Evolutionary conservation across 2,329 filamentous ascomycete species (phyloP).

Genomic region (Coniochaeta pulveracea): DNA sequence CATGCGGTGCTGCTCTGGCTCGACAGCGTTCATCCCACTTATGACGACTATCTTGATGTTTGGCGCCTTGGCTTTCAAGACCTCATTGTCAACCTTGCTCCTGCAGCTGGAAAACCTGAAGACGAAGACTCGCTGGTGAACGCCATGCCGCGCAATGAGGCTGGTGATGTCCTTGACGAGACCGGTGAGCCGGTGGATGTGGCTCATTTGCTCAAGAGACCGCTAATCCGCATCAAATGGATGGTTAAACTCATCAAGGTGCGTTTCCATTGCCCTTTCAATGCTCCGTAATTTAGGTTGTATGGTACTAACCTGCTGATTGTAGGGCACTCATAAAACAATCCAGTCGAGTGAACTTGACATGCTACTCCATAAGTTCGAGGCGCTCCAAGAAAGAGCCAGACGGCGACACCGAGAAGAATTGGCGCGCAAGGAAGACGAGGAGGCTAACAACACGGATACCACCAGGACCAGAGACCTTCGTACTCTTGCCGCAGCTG

Average conservation of each 20-base stretch:
- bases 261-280: conserved; percentile 13
- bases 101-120: conserved; percentile 40
- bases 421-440: conserved; percentile 65
- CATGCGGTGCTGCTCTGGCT: conserved; percentile 72
- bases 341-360: conserved; percentile 41
- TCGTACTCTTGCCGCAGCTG: conserved; percentile 60
- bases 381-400: conserved; percentile 64
- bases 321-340: conserved; percentile 46
- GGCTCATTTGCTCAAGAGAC: conserved; percentile 81
- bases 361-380: conserved; percentile 50
- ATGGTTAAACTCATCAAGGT: conserved; percentile 75
- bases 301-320: conserved; percentile 16
- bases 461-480: conserved; percentile 69
- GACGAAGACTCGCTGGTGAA: conserved; percentile 50
- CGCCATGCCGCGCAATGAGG: conserved; percentile 47
- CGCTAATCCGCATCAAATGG: conserved; percentile 78
- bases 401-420: conserved; percentile 54
- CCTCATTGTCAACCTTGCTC: conserved; percentile 84
- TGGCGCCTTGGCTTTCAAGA: conserved; percentile 95
- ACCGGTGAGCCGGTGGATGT: conserved; percentile 89
- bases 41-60: conserved; percentile 72
- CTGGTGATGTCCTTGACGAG: conserved; percentile 57
- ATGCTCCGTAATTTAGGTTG: not conserved
- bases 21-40: conserved; percentile 63
- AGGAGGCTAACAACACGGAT: conserved; percentile 77